These are phyloP conservation scores for Castanea sativa DNA, from an alignment of 306 rosid species.

Conservation along the genomic window DNA sequence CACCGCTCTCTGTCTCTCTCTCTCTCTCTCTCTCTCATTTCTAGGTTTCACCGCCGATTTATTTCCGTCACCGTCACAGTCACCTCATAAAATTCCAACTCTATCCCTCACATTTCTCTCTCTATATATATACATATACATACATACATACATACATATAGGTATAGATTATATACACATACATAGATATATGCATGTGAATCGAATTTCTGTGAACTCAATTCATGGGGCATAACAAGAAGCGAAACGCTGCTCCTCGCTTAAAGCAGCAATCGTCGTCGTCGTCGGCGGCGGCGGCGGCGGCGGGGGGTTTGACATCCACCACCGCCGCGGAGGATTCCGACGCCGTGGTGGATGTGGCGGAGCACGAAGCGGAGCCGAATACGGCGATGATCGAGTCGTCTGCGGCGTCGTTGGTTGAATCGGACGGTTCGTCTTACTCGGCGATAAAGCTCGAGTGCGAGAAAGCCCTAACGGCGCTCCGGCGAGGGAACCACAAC, in stretches of 20 bases:
- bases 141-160: neutral
- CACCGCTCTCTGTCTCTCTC: slow-evolving; percentile 1
- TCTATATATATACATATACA: neutral
- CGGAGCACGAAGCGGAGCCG: slow-evolving; percentile 27
- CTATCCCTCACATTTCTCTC: neutral
- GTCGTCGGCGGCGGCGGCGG: slow-evolving; percentile 50
- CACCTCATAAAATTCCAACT: slow-evolving; percentile 2
- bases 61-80: slow-evolving; percentile 24
- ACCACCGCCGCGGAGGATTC: slow-evolving; percentile 37
- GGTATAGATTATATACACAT: neutral
- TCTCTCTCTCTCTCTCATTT: neutral
- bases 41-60: slow-evolving; percentile 51
- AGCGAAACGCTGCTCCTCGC: slow-evolving; percentile 67
- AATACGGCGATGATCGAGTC: slow-evolving; percentile 36
- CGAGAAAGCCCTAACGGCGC: slow-evolving; percentile 75
- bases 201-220: slow-evolving; percentile 55
- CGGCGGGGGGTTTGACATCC: slow-evolving; percentile 2
- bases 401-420: slow-evolving; percentile 13
- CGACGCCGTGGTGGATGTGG: slow-evolving; percentile 34
- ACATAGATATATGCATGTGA: slow-evolving; percentile 50
- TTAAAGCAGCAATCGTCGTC: slow-evolving; percentile 59
- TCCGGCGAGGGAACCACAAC: slow-evolving; percentile 84
- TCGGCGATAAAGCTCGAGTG: slow-evolving; percentile 72
- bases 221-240: slow-evolving; percentile 75
- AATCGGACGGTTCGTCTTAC: slow-evolving; percentile 46